A percentile compares a stretch with the other conserved stretches of the same genome.
These are phyloP conservation scores for Thinopyrum elongatum DNA, from an alignment of 176 grass and related monocot species.

Conservation along the genomic window DNA sequence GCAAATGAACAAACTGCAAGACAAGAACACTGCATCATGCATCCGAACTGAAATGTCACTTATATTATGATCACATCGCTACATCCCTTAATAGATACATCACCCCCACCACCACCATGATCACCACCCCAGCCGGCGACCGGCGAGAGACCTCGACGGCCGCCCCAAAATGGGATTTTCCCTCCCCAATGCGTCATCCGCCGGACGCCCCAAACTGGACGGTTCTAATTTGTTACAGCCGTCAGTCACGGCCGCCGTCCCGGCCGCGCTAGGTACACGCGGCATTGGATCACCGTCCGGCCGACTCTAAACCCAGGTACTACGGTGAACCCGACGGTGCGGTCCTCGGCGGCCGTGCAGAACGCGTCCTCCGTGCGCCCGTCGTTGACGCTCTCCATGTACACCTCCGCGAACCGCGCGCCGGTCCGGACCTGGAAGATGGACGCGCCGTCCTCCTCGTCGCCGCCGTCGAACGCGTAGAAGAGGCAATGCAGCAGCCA, in stretches of 20 bases:
- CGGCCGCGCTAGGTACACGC: constrained; percentile 63
- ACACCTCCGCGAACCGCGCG: constrained; percentile 73
- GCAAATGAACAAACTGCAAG: not conserved
- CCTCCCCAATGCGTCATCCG: constrained; percentile 31
- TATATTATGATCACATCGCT: constrained; percentile 54
- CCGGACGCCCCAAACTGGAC: constrained; percentile 9
- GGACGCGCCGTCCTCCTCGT: constrained; percentile 46
- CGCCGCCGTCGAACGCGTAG: constrained; percentile 72
- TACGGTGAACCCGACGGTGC: constrained; percentile 70
- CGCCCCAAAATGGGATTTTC: constrained; percentile 50
- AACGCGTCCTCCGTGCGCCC: constrained; percentile 33
- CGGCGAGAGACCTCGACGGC: constrained; percentile 47
- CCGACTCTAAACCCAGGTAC: constrained; percentile 83
- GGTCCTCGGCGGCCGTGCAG: constrained; percentile 20
- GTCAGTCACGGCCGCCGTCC: constrained; percentile 30
- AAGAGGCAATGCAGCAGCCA: constrained; percentile 95
- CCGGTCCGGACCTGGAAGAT: constrained; percentile 69
- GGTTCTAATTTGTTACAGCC: not conserved
- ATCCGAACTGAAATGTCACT: constrained; percentile 33
- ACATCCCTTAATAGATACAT: constrained; percentile 57
- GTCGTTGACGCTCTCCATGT: constrained; percentile 85
- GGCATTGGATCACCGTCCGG: constrained; percentile 78
- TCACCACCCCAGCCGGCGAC: constrained; percentile 6
- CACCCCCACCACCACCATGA: constrained; percentile 6
- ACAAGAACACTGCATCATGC: not conserved